Evolutionary conservation across 2,329 filamentous ascomycete species (phyloP).

Genomic region (Cephalotrichum gorgonifer): DNA sequence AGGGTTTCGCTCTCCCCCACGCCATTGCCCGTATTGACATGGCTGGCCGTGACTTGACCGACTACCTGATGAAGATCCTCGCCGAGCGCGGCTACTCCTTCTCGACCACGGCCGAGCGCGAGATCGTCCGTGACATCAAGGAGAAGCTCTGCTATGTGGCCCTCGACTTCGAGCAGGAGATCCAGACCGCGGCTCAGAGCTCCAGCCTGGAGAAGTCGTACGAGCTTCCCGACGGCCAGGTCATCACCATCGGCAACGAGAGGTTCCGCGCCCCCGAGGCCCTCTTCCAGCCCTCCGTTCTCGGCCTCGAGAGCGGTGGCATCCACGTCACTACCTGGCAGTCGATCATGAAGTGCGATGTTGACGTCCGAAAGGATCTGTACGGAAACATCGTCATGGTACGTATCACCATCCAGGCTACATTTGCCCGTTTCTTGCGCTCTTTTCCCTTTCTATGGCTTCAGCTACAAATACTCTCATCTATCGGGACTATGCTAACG

Average conservation of each 20-base stretch:
- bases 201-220: conserved; percentile 99
- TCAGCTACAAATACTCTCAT: no score
- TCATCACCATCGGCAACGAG: conserved; percentile 99
- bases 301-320: conserved; percentile 96
- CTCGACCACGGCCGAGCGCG: conserved; percentile 99
- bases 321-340: conserved; percentile 99
- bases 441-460: not conserved
- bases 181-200: conserved; percentile 98
- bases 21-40: conserved; percentile 99
- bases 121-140: conserved; percentile 99
- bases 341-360: conserved; percentile 99
- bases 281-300: conserved; percentile 96
- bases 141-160: conserved; percentile 99
- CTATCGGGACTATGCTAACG: not conserved
- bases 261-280: conserved; percentile 99
- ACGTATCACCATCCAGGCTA: no score
- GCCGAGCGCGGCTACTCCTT: conserved; percentile 99
- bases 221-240: conserved; percentile 98
- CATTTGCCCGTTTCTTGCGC: conserved; percentile 2
- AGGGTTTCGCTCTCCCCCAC: conserved; percentile 99
- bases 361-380: conserved; percentile 99
- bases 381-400: conserved; percentile 99
- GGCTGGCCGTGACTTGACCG: conserved; percentile 99
- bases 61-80: conserved; percentile 99
- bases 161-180: conserved; percentile 99